Conservation (phyloP, 163 green algal species). For the Chloroidium sp. region DNA sequence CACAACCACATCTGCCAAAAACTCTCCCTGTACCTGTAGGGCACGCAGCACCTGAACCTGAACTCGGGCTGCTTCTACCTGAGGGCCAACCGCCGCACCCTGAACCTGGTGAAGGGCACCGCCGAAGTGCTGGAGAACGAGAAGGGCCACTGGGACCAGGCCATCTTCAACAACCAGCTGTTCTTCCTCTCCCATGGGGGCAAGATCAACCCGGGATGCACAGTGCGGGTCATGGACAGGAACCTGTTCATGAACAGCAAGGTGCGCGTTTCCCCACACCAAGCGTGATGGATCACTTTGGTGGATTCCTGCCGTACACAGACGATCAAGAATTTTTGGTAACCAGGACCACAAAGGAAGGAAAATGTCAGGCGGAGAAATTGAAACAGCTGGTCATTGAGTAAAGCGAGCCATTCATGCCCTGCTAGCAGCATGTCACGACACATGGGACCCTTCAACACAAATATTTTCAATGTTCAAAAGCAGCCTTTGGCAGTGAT, state of each 20-base stretch:
- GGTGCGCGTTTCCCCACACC: not conserved
- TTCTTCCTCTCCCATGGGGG: constrained; percentile 72
- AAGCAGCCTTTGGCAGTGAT: too few species aligned
- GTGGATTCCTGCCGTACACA: too few species aligned
- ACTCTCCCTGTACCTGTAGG: constrained; percentile 27
- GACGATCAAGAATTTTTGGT: too few species aligned
- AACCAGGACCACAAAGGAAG: too few species aligned
- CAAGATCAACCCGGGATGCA: constrained; percentile 51
- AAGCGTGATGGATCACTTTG: too few species aligned
- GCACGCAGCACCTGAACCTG: constrained; percentile 60
- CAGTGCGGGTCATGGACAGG: constrained; percentile 39
- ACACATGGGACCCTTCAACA: not conserved
- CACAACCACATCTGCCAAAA: too few species aligned
- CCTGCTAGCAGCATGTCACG: not conserved
- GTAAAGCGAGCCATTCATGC: not conserved
- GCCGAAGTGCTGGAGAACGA: constrained; percentile 23
- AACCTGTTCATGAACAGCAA: constrained; percentile 41
- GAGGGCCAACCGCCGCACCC: constrained; percentile 50
- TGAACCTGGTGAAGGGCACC: constrained; percentile 62
- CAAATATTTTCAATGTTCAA: too few species aligned
- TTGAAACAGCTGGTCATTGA: too few species aligned
- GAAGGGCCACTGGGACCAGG: constrained; percentile 68
- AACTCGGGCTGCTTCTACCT: constrained; percentile 84
- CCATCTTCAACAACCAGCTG: constrained; percentile 82
- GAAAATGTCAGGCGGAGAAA: too few species aligned